Percentiles rank a stretch among this genome's conserved stretches.
Evolutionary conservation across 1,284 basidiomycete species (phyloP).

Genomic region (Leccinum subfulvum): DNA sequence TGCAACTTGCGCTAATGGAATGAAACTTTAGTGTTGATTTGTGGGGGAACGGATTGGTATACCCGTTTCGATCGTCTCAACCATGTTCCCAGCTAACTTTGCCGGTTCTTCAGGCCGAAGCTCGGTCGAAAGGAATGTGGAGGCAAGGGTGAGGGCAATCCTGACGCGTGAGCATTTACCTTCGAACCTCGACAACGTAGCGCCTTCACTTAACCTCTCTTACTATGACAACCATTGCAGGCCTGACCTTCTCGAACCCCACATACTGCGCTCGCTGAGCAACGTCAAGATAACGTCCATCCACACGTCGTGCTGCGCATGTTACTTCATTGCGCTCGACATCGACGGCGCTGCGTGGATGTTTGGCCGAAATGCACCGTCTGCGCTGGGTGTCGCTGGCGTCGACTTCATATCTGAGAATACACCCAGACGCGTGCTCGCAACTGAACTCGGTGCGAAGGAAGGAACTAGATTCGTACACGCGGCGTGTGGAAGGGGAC

Average conservation of each 20-base stretch:
- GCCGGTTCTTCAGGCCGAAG: conserved; percentile 48
- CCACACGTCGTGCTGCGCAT: conserved; percentile 70
- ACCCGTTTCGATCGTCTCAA: conserved; percentile 1
- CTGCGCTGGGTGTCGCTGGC: conserved; percentile 53
- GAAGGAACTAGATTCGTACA: conserved; percentile 69
- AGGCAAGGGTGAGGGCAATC: conserved; percentile 43
- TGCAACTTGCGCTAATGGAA: conserved; percentile 15
- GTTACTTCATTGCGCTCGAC: conserved; percentile 77
- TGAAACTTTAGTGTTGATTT: conserved; percentile 64
- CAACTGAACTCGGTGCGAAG: conserved; percentile 60
- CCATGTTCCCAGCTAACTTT: conserved; percentile 20
- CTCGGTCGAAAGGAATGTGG: conserved; percentile 63
- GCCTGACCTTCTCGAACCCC: conserved; percentile 81
- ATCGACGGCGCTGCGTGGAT: conserved; percentile 79
- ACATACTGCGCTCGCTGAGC: conserved; percentile 84
- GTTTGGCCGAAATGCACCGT: conserved; percentile 77
- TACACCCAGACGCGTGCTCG: conserved; percentile 62
- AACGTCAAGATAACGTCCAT: conserved; percentile 75
- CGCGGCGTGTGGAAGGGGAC: conserved; percentile 81
- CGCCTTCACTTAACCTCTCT: conserved; percentile 1
- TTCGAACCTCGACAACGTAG: conserved; percentile 2
- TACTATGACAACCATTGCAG: conserved; percentile 9
- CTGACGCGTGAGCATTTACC: conserved; percentile 37
- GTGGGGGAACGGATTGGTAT: conserved; percentile 79
- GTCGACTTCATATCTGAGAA: conserved; percentile 69